phyloP scores from a whole-genome alignment of 768 basidiomycete species.

The Chalciporus piperatus region DNA sequence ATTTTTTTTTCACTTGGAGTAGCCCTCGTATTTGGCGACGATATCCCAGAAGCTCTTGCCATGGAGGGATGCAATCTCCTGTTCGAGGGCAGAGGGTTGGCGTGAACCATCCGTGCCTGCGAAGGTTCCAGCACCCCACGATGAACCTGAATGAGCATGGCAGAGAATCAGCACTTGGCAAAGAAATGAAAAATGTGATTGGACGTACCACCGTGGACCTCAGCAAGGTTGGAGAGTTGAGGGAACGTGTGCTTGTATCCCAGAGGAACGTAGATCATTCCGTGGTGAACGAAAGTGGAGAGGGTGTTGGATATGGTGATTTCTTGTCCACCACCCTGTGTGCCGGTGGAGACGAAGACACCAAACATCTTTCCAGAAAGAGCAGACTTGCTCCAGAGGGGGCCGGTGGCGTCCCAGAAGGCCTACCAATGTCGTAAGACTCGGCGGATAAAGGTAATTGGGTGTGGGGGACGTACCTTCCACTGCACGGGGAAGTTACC shows the following conservation, averaged over 20 bases:
- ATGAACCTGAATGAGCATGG: conserved; percentile 46
- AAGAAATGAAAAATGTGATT: not conserved
- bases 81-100: conserved; percentile 55
- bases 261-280: conserved; percentile 51
- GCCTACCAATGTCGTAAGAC: conserved; percentile 30
- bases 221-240: conserved; percentile 37
- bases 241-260: conserved; percentile 46
- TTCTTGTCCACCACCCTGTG: conserved; percentile 50
- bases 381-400: conserved; percentile 41
- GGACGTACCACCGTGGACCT: conserved; percentile 46
- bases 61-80: conserved; percentile 55
- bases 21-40: conserved; percentile 36
- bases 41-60: conserved; percentile 54
- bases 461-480: conserved; percentile 42
- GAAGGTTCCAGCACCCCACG: conserved; percentile 80
- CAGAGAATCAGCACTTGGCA: not conserved
- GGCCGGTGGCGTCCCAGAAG: conserved; percentile 52
- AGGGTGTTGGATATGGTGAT: conserved; percentile 36
- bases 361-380: conserved; percentile 47
- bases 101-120: conserved; percentile 55
- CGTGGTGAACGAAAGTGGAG: conserved; percentile 54
- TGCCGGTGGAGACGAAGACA: conserved; percentile 45
- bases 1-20: conserved; percentile 15
- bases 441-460: no score
- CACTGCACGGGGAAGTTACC: conserved; percentile 52